Evolutionary conservation across 306 rosid species (phyloP).

Genomic region (Dryas octopetala): DNA sequence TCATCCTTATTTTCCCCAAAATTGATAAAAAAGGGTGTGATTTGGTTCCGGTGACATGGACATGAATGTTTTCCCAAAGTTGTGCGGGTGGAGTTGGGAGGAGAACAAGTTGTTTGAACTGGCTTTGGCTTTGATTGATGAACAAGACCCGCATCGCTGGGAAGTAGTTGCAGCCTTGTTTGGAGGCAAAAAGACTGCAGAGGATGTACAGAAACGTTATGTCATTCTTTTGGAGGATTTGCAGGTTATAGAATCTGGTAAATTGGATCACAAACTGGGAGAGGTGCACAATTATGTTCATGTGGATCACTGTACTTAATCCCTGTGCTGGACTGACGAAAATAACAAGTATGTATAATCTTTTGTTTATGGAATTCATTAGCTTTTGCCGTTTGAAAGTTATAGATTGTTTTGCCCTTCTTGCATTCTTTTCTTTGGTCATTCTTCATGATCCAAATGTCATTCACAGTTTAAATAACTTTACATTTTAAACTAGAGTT

Average conservation of each 20-base stretch:
- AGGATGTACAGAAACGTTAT: conserved; percentile 60
- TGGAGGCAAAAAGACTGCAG: conserved; percentile 76
- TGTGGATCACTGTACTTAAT: conserved; percentile 26
- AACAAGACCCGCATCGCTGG: conserved; percentile 70
- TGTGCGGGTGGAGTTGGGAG: conserved; percentile 80
- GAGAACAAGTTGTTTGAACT: conserved; percentile 81
- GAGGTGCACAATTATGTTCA: conserved; percentile 24
- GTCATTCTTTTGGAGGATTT: conserved; percentile 70
- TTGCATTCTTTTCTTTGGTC: background rate
- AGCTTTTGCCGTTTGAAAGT: background rate
- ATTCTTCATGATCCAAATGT: background rate
- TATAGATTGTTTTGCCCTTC: background rate
- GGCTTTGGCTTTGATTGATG: conserved; percentile 73
- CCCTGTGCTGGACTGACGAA: conserved; percentile 37
- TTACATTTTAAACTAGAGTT: too few relatives aligned
- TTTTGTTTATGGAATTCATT: background rate
- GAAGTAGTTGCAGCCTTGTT: conserved; percentile 60
- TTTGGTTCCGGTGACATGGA: conserved; percentile 18
- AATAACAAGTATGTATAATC: conserved; percentile 16
- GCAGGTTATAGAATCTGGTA: conserved; percentile 64
- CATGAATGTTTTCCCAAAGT: conserved; percentile 39
- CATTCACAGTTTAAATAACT: background rate
- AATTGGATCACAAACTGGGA: conserved; percentile 51
- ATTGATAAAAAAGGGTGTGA: background rate
- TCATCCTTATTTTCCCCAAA: conserved; percentile 4